Evolutionary conservation across 345 rosid species (phyloP).

Genomic region (Brassica carinata): DNA sequence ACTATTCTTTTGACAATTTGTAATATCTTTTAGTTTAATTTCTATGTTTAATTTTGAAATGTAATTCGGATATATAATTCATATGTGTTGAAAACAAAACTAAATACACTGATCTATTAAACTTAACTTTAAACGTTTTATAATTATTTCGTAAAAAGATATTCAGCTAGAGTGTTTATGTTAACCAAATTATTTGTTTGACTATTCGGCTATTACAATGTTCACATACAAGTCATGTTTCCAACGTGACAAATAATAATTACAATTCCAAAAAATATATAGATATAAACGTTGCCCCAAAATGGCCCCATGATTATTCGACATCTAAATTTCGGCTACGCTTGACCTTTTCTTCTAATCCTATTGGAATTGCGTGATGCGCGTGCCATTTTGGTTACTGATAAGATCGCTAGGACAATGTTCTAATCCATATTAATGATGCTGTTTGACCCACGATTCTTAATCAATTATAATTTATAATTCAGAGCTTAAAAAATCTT

Average conservation of each 20-base stretch:
- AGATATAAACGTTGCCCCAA: not conserved
- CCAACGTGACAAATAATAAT: not conserved
- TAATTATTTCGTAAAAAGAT: not conserved
- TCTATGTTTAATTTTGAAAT: not conserved
- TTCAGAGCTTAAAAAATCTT: slow-evolving; percentile 12
- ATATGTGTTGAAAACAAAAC: not conserved
- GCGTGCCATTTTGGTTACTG: slow-evolving; percentile 53
- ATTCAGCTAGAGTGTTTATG: not conserved
- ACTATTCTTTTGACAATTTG: not conserved
- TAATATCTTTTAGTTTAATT: not conserved
- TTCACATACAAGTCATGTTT: not conserved
- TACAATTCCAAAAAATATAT: not conserved
- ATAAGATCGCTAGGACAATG: slow-evolving; percentile 45
- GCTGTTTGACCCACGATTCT: slow-evolving; percentile 12
- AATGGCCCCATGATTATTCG: slow-evolving; percentile 16
- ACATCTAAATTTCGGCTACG: slow-evolving; percentile 16
- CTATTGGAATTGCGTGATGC: slow-evolving; percentile 36
- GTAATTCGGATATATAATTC: not conserved
- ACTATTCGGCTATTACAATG: not conserved
- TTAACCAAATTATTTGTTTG: not conserved
- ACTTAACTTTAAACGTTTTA: not conserved
- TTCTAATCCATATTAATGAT: slow-evolving; percentile 35
- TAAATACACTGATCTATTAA: not conserved
- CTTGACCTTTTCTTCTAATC: not conserved
- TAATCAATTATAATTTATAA: not conserved